Conservation (phyloP, 441 rosid genomes). For the Mallotus japonicus region DNA sequence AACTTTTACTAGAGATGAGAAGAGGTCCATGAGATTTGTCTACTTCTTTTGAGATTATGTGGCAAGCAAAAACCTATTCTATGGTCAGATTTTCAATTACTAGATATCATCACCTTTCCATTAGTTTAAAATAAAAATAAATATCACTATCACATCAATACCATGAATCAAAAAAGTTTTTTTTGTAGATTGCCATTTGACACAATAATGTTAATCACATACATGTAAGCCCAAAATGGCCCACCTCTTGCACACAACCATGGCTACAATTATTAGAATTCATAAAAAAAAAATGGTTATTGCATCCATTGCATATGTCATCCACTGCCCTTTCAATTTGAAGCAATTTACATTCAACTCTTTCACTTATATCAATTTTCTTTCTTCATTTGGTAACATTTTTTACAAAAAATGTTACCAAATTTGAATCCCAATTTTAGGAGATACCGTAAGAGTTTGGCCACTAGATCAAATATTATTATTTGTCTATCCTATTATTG, state of each 20-base stretch:
- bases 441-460: no score
- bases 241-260: constrained; percentile 15
- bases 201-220: constrained; percentile 18
- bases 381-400: not conserved
- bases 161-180: constrained; percentile 12
- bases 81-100: constrained; percentile 4
- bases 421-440: no score
- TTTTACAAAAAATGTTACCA: not conserved
- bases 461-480: no score
- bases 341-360: no score
- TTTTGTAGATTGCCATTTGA: constrained; percentile 1
- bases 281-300: not conserved
- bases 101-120: not conserved
- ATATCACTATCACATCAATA: constrained; percentile 23
- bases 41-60: not conserved
- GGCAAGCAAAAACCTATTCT: constrained; percentile 7
- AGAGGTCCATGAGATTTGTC: not conserved
- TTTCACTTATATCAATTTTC: no score
- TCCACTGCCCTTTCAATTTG: no score
- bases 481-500: no score
- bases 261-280: constrained; percentile 18
- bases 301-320: not conserved
- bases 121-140: not conserved
- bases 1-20: not conserved
- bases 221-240: constrained; percentile 10